These are phyloP conservation scores for Boletus vermiculosoides DNA, from an alignment of 768 basidiomycete species.

Conservation along the genomic window DNA sequence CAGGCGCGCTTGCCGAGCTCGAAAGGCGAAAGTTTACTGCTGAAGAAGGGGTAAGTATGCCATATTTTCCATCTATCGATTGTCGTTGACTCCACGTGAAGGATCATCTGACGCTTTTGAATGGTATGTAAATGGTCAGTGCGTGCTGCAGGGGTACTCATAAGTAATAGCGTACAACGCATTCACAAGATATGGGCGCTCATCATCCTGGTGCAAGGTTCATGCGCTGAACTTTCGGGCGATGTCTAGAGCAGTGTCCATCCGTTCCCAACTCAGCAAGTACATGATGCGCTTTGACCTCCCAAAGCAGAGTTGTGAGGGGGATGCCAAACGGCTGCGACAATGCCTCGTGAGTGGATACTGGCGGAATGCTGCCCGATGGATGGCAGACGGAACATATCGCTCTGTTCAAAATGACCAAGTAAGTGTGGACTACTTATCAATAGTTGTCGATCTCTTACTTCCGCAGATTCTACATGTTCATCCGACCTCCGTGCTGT, in stretches of 20 bases:
- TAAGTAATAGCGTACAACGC: conserved; percentile 81
- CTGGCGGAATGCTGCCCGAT: conserved; percentile 90
- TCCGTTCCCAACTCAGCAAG: conserved; percentile 91
- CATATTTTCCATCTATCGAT: background rate
- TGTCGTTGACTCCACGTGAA: conserved; percentile 29
- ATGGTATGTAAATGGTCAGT: conserved; percentile 50
- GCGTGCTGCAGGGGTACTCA: conserved; percentile 1
- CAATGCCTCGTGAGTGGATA: conserved; percentile 90
- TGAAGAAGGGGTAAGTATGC: conserved; percentile 84
- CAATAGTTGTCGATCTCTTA: background rate
- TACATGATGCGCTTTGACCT: conserved; percentile 90
- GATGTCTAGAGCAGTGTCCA: conserved; percentile 90
- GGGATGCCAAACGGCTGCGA: conserved; percentile 79
- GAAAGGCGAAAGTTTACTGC: conserved; percentile 96
- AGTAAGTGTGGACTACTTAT: conserved; percentile 42
- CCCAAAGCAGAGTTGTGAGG: conserved; percentile 82
- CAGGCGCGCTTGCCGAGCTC: conserved; percentile 84
- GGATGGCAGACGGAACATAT: conserved; percentile 92
- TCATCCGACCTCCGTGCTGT: conserved; percentile 92
- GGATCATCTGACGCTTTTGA: conserved; percentile 94
- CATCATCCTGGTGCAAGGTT: conserved; percentile 89
- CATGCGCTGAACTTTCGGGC: conserved; percentile 94
- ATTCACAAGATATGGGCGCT: conserved; percentile 77
- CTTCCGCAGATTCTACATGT: conserved; percentile 69
- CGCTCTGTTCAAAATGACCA: conserved; percentile 82